phyloP scores from a whole-genome alignment of 495 filamentous ascomycete species.

The Daldinia vernicosa region DNA sequence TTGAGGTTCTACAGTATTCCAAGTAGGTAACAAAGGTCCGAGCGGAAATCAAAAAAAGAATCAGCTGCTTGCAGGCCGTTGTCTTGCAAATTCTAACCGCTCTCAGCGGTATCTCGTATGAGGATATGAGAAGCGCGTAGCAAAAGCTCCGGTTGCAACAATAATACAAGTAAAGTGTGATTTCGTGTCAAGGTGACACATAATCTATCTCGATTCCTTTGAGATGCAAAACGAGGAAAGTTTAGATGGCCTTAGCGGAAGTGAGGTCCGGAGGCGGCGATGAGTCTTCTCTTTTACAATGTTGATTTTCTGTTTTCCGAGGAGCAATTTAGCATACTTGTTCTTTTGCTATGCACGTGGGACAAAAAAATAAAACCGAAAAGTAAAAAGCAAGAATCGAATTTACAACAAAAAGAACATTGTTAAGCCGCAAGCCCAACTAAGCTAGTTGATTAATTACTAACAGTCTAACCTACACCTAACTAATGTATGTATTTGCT shows the following conservation, averaged over 20 bases:
- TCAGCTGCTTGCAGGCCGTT: conserved; percentile 11
- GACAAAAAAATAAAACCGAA: not conserved
- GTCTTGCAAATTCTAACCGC: not conserved
- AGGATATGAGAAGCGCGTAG: conserved; percentile 17
- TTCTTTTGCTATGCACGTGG: not conserved
- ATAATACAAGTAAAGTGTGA: not conserved
- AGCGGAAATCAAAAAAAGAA: not conserved
- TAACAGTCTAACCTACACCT: too few relatives aligned
- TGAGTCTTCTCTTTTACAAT: not conserved
- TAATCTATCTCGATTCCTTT: conserved; percentile 11
- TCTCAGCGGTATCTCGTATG: not conserved
- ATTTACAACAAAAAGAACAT: not conserved
- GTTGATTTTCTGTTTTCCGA: not conserved
- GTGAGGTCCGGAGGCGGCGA: conserved; percentile 9
- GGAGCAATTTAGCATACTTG: not conserved
- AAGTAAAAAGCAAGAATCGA: not conserved
- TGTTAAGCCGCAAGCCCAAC: not conserved
- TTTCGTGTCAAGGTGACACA: conserved; percentile 14
- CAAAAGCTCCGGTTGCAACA: conserved; percentile 37
- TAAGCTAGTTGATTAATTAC: too few relatives aligned
- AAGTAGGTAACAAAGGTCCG: conserved; percentile 16
- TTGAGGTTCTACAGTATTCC: conserved; percentile 18
- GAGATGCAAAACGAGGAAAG: not conserved
- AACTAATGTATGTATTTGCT: not conserved
- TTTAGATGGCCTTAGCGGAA: conserved; percentile 8